phyloP scores from a whole-genome alignment of 352 stramenopile genomes.

The Pythium pyrilobum region DNA sequence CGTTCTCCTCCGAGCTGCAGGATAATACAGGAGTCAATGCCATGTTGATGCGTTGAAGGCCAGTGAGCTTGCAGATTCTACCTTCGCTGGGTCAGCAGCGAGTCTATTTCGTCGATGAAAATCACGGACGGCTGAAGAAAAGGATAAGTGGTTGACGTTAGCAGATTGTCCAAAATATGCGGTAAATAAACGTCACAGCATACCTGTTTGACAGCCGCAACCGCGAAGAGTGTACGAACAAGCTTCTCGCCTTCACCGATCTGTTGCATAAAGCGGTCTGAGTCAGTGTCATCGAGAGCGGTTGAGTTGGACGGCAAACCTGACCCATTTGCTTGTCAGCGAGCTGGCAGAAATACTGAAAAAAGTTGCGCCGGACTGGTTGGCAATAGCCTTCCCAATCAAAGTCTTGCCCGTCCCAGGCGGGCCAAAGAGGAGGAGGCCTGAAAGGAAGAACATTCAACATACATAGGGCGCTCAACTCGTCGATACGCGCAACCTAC shows the following conservation, averaged over 20 bases:
- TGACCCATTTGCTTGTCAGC: constrained; percentile 98
- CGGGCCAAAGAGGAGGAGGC: constrained; percentile 94
- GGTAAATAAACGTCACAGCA: background rate
- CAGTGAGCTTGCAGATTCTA: background rate
- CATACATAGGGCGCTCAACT: no score
- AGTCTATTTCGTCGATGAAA: constrained; percentile 99
- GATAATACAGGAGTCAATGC: background rate
- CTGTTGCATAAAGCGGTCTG: no score
- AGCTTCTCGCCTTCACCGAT: constrained; percentile 99
- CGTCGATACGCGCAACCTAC: background rate
- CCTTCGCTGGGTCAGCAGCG: constrained; percentile 93
- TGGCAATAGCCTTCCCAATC: constrained; percentile 99
- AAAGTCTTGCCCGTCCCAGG: constrained; percentile 97
- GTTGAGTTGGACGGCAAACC: background rate
- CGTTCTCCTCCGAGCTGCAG: constrained; percentile 93
- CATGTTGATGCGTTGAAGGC: background rate
- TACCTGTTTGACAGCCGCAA: constrained; percentile 90
- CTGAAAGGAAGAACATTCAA: no score
- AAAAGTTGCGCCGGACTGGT: constrained; percentile 97
- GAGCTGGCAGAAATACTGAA: constrained; percentile 99
- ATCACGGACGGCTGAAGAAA: constrained; percentile 92
- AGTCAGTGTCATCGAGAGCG: background rate
- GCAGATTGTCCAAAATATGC: background rate
- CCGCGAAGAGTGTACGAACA: constrained; percentile 95
- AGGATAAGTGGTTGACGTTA: background rate